A percentile compares a stretch with the other conserved stretches of the same genome.
Conservation (phyloP, 2,329 filamentous ascomycete species). For the Celoporthe dispersa region DNA sequence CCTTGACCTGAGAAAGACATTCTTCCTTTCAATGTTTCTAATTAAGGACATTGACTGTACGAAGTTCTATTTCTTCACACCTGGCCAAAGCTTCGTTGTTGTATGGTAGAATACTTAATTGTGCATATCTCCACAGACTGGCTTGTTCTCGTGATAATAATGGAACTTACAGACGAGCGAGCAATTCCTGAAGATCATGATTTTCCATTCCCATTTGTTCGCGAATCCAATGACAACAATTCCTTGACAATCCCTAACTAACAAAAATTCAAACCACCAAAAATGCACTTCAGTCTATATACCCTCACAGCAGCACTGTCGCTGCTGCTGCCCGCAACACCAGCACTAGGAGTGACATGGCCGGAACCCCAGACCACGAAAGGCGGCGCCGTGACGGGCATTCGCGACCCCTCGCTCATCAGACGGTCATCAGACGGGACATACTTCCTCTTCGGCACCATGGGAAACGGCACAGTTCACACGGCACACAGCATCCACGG, state of each 20-base stretch:
- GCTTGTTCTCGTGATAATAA: not conserved
- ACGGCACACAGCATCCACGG: slow-evolving; percentile 12
- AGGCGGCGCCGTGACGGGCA: not conserved
- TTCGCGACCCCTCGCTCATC: slow-evolving; percentile 15
- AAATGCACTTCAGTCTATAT: not conserved
- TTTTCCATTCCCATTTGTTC: not conserved
- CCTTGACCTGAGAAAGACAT: not conserved
- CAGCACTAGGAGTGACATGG: slow-evolving; percentile 8
- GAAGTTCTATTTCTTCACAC: not conserved
- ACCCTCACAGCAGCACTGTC: not conserved
- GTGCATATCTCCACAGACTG: not conserved
- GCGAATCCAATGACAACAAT: not conserved
- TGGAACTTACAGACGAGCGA: not conserved
- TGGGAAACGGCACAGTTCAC: slow-evolving; percentile 19
- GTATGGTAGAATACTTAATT: not conserved
- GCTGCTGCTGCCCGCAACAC: not conserved
- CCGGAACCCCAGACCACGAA: slow-evolving; percentile 4
- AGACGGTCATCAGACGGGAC: slow-evolving; percentile 8
- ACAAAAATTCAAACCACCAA: not conserved
- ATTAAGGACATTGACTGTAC: not conserved
- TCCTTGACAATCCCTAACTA: not conserved
- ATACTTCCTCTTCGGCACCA: slow-evolving; percentile 24
- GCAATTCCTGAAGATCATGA: not conserved
- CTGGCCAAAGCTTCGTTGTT: not conserved
- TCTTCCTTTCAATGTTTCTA: not conserved